Percentiles rank a stretch among this genome's conserved stretches.
Conservation (phyloP, 192 early-diverging fungal species). For the Coemansia sp. region DNA sequence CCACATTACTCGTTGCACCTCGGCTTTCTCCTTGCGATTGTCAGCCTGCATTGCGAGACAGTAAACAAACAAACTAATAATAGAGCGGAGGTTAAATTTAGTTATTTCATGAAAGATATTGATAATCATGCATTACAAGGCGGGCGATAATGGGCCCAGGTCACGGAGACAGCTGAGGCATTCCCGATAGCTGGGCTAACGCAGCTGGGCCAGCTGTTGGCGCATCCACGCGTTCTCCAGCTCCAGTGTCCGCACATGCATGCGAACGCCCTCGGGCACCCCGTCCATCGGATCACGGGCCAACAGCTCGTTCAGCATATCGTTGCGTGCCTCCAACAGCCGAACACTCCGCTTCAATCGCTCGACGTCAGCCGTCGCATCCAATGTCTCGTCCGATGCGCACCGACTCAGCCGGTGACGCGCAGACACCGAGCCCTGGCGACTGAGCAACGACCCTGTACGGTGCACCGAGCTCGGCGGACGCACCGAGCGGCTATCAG, state of each 20-base stretch:
- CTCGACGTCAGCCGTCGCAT: slow-evolving; percentile 17
- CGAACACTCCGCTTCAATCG: slow-evolving; percentile 25
- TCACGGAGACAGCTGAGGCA: not conserved
- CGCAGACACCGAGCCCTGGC: not conserved
- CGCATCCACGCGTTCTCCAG: slow-evolving; percentile 49
- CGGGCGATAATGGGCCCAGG: not conserved
- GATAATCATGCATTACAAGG: not conserved
- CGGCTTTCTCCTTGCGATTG: slow-evolving; percentile 16
- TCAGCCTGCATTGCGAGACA: slow-evolving; percentile 18
- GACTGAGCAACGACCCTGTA: not conserved
- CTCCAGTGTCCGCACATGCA: slow-evolving; percentile 47
- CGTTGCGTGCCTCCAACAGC: slow-evolving; percentile 37
- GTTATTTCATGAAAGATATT: not conserved
- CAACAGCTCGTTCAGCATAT: slow-evolving; percentile 35
- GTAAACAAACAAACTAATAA: slow-evolving; percentile 2
- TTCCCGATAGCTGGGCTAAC: not conserved
- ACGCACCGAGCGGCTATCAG: not conserved
- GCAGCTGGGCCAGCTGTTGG: slow-evolving; percentile 18
- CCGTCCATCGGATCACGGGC: slow-evolving; percentile 19
- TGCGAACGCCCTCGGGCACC: slow-evolving; percentile 25
- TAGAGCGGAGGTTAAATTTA: not conserved
- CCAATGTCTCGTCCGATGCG: slow-evolving; percentile 38
- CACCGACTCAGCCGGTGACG: slow-evolving; percentile 15
- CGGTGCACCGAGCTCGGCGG: not conserved
- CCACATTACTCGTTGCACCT: slow-evolving; percentile 34